These are phyloP conservation scores for Verbascum thapsus DNA, from an alignment of 257 asterid genomes.

Conservation along the genomic window DNA sequence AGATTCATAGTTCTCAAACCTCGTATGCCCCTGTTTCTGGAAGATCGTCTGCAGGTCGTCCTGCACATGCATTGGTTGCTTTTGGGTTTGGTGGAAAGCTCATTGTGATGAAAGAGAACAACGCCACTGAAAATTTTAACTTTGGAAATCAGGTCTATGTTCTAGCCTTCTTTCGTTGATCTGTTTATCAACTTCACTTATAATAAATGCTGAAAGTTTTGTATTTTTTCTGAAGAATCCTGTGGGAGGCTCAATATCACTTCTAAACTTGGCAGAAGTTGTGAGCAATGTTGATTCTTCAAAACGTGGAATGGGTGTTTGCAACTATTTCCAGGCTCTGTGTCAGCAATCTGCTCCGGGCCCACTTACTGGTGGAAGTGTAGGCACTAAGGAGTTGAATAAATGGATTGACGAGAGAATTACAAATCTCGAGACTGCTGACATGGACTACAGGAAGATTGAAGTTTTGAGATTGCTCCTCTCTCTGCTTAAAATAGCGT, in stretches of 20 bases:
- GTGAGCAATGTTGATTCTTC: conserved; percentile 48
- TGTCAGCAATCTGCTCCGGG: conserved; percentile 77
- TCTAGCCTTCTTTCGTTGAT: conserved; percentile 20
- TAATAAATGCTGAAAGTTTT: conserved; percentile 32
- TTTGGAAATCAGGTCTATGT: conserved; percentile 77
- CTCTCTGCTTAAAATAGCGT: conserved; percentile 75
- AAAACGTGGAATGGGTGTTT: conserved; percentile 44
- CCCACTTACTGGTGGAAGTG: conserved; percentile 87
- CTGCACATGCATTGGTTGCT: conserved; percentile 89
- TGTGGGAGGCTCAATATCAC: conserved; percentile 62
- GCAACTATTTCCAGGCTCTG: conserved; percentile 66
- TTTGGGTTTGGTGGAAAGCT: conserved; percentile 99
- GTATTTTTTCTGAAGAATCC: conserved; percentile 56
- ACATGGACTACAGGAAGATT: conserved; percentile 55
- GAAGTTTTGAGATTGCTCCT: conserved; percentile 76
- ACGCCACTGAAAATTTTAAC: conserved; percentile 47
- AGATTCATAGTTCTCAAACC: conserved; percentile 52
- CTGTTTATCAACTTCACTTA: conserved; percentile 25
- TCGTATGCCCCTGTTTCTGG: conserved; percentile 57
- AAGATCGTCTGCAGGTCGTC: conserved; percentile 91
- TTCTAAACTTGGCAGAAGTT: conserved; percentile 78
- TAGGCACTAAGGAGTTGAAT: conserved; percentile 73
- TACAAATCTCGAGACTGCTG: conserved; percentile 44
- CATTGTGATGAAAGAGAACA: conserved; percentile 65
- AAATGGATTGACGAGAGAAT: conserved; percentile 94